Base-by-base conservation (phyloP, 169 alveolate genomes). In the Plasmodium relictum region DNA sequence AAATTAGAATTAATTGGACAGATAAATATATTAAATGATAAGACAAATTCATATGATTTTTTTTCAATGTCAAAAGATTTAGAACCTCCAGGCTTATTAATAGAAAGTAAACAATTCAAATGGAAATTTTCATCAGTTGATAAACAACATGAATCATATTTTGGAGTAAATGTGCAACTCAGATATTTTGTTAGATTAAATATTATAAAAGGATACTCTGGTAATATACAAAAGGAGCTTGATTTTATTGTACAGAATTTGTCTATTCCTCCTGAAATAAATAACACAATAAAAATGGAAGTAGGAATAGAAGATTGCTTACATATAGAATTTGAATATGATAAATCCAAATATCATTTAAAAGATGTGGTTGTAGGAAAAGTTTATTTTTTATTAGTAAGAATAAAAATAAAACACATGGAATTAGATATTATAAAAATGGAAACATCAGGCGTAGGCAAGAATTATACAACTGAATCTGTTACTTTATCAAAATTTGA, bases 271-370 rank as follows among this genome's bases (percentile, higher is more conserved):
- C 98, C 99, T 0, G 97, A 95, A 73, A 94, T 94, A 22, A 96
- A 97, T 89, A 95, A 96, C 71, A 95, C 98, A 9, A 96, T 98
- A 63, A 98, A 97, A 89, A 98, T 97, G 99, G 99, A 98, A 94
- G 97, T 95, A 44, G 99, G 99, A 20, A 98, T 99, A 22, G 99
- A 99, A 94, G 99, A 98, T 54, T 97, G 99, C 89, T 94, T 99
- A 65, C 99, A 98, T 88, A 97, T 98, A 22, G 99, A 97, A 91
- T 98, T 98, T 76, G 99, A 97, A 93, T 93, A 93, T 80, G 97
- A 98, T 91, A 97, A 97, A 80, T 95, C 98, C 7, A 95, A 97
- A 58, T 99, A 97, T 88, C 99, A 98, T 91, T 92, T 98, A 88
- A 98, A 97, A 89, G 99, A 99, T 88, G 98, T 97, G 6, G 97